These are phyloP conservation scores for Hansenula sp. DNA, from an alignment of 1,139 yeast genomes.

Conservation along the genomic window DNA sequence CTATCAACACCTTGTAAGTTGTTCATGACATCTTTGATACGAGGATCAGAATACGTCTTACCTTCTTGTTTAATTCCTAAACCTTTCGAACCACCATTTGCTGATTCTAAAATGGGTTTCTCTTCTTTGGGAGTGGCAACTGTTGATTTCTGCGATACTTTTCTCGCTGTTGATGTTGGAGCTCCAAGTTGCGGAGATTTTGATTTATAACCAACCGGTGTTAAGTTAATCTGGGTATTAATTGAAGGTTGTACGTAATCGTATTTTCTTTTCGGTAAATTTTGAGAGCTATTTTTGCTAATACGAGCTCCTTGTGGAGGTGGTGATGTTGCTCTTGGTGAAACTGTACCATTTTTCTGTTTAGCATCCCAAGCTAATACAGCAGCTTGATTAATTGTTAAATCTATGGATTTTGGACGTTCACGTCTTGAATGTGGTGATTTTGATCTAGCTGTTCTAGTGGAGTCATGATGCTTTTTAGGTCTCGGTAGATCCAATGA, in stretches of 20 bases:
- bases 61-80: background rate
- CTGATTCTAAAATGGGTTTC: background rate
- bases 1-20: conserved; percentile 39
- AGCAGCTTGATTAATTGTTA: conserved; percentile 24
- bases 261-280: conserved; percentile 11
- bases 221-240: conserved; percentile 21
- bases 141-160: background rate
- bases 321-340: conserved; percentile 14
- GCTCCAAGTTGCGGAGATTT: background rate
- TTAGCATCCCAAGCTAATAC: conserved; percentile 24
- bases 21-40: conserved; percentile 16
- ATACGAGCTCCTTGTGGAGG: background rate
- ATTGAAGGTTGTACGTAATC: conserved; percentile 21
- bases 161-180: background rate
- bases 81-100: background rate
- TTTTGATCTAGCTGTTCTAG: conserved; percentile 6
- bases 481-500: conserved; percentile 20
- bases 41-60: conserved; percentile 14
- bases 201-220: conserved; percentile 7
- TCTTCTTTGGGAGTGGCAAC: background rate
- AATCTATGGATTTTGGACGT: conserved; percentile 21
- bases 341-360: conserved; percentile 11
- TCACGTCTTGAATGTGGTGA: conserved; percentile 11
- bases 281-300: background rate
- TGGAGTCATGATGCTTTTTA: background rate